Base-by-base conservation (phyloP, 495 filamentous ascomycete genomes). In the Apodospora peruviana region DNA sequence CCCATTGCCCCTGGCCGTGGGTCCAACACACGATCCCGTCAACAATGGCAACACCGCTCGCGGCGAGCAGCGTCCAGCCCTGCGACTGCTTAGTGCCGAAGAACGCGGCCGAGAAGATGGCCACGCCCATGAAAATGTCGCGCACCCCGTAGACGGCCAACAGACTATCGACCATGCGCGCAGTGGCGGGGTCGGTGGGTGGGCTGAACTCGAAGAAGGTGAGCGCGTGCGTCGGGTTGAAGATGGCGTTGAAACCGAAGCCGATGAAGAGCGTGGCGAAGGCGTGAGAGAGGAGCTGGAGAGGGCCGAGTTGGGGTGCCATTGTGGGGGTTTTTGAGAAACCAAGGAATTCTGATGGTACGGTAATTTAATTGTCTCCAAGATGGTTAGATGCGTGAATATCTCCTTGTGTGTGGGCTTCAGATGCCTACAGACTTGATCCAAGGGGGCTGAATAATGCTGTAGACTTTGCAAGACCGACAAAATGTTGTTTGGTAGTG, bases 111-210 rank as follows among this genome's bases (percentile, higher is more conserved):
- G 62, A 45, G 42, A 68, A 69, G 37, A 80, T 64, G 5, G 74
- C 69, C 2, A 74, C 17, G 0, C 74, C 76, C 69, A 78, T 76
- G 66, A 77, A 80, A 35, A 79, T 63, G 51, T 82, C 74, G 2
- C 75, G 64, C 3, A 65, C 66, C 5, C 76, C 77, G 57, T 80
- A 80, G 46, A 79, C 51, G 18, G 66, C 57, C 60, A 75, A 66
- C 11, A 80, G 47, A 39, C 57, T 62, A 49, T 74, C 57, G 21
- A 74, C 60, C 25, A 73, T 38, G 14, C 61, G 51, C 11, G 60
- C 49, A 27, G 71, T 71, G 14, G 53, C 39, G 4, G 56, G 39
- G 24, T 53, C 50, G 18, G 61, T 27, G 12, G 74, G 72, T 1
- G 45, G 47, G 1, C 60, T 54, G 45, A 72, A 70, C 47, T 70